Conservation (phyloP, 129 eudicot species). For the Oenanthe sinensis region DNA sequence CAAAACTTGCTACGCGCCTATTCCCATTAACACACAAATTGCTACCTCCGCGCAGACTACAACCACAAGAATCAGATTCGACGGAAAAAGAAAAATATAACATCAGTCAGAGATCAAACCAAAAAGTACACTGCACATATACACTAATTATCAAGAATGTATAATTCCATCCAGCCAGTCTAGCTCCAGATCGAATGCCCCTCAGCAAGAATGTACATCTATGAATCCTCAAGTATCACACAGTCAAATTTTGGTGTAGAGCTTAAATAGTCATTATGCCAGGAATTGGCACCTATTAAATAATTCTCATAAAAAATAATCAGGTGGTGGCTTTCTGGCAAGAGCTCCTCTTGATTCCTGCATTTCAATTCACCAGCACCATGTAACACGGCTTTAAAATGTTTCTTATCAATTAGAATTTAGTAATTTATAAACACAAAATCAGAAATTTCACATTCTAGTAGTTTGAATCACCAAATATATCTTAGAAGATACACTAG, state of each 20-base stretch:
- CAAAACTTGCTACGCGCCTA: neutral
- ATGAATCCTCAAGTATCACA: neutral
- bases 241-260: neutral
- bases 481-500: neutral
- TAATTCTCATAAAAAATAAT: constrained; percentile 53
- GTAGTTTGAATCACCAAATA: neutral
- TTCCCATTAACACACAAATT: neutral
- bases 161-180: neutral
- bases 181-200: neutral
- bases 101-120: neutral
- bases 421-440: neutral
- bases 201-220: neutral
- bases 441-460: neutral
- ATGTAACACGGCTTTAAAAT: neutral
- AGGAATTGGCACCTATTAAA: neutral
- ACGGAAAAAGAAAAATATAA: neutral
- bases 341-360: constrained; percentile 83
- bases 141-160: neutral
- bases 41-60: neutral
- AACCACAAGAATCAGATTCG: neutral
- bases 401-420: neutral
- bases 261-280: neutral
- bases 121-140: neutral
- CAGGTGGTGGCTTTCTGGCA: constrained; percentile 64
- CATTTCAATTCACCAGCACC: neutral